These are phyloP conservation scores for Calonectria multiphialidica DNA, from an alignment of 2,329 filamentous ascomycete species.

Conservation along the genomic window DNA sequence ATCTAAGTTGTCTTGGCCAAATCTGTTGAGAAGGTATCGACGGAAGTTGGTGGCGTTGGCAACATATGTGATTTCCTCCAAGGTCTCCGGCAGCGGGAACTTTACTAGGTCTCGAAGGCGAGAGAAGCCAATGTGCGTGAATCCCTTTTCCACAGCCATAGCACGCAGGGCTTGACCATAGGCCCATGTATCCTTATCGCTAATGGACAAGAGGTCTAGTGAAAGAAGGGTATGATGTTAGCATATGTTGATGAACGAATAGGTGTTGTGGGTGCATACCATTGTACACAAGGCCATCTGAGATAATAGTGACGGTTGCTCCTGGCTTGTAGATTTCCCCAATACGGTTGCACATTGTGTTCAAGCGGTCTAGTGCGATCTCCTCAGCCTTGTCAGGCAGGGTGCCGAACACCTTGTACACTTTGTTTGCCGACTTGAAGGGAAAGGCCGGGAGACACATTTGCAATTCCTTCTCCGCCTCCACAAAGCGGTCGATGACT, in stretches of 20 bases:
- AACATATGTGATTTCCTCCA: constrained; percentile 55
- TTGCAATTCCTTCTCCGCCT: constrained; percentile 26
- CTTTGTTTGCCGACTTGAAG: constrained; percentile 50
- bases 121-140: constrained; percentile 58
- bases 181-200: constrained; percentile 60
- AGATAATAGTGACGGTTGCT: constrained; percentile 56
- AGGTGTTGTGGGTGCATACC: constrained; percentile 52
- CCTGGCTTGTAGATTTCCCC: constrained; percentile 42
- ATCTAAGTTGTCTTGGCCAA: constrained; percentile 39
- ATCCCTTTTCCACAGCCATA: constrained; percentile 52
- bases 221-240: too few relatives aligned
- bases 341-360: constrained; percentile 43
- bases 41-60: constrained; percentile 47
- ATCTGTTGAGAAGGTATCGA: constrained; percentile 41
- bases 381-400: constrained; percentile 49
- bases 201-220: constrained; percentile 60
- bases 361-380: constrained; percentile 40
- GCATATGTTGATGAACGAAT: too few relatives aligned
- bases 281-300: constrained; percentile 67
- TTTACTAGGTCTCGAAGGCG: constrained; percentile 59
- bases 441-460: constrained; percentile 47
- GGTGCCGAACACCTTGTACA: constrained; percentile 45
- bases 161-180: constrained; percentile 59
- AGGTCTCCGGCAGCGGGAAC: constrained; percentile 51
- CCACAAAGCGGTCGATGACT: constrained; percentile 39